These are phyloP conservation scores for Hanseniaspora guilliermondii DNA, from an alignment of 805 yeast species.

Conservation along the genomic window DNA sequence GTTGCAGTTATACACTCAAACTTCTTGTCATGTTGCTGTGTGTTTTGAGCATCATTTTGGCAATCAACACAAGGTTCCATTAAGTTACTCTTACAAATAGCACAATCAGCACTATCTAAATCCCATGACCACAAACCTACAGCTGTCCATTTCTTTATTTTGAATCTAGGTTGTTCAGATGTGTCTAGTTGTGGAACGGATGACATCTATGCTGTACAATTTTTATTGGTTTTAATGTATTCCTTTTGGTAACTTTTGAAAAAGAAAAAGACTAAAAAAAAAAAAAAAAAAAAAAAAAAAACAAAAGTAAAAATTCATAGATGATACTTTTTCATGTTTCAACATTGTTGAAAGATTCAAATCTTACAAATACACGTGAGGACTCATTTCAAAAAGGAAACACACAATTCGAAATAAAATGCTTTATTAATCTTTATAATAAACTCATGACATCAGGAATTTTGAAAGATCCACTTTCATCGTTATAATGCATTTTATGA, in stretches of 20 bases:
- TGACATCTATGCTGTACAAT: background rate
- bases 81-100: slow-evolving; percentile 92
- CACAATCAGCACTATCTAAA: slow-evolving; percentile 88
- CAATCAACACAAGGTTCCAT: slow-evolving; percentile 99
- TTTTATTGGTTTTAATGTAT: too few species aligned
- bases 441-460: background rate
- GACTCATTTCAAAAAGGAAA: too few species aligned
- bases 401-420: too few species aligned
- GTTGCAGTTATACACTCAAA: slow-evolving; percentile 90
- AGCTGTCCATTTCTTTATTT: slow-evolving; percentile 95
- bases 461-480: background rate
- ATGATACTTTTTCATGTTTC: too few species aligned
- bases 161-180: slow-evolving; percentile 51
- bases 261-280: too few species aligned
- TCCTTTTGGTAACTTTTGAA: background rate
- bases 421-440: background rate
- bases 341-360: too few species aligned
- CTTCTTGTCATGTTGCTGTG: slow-evolving; percentile 30
- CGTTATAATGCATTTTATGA: background rate
- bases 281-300: background rate
- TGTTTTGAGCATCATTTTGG: slow-evolving; percentile 49
- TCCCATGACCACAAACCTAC: slow-evolving; percentile 99
- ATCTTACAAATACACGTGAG: too few species aligned
- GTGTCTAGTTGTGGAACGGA: slow-evolving; percentile 15
- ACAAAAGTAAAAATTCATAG: too few species aligned